These are phyloP conservation scores for Tricholoma furcatifolium DNA, from an alignment of 768 basidiomycete genomes.

Conservation along the genomic window DNA sequence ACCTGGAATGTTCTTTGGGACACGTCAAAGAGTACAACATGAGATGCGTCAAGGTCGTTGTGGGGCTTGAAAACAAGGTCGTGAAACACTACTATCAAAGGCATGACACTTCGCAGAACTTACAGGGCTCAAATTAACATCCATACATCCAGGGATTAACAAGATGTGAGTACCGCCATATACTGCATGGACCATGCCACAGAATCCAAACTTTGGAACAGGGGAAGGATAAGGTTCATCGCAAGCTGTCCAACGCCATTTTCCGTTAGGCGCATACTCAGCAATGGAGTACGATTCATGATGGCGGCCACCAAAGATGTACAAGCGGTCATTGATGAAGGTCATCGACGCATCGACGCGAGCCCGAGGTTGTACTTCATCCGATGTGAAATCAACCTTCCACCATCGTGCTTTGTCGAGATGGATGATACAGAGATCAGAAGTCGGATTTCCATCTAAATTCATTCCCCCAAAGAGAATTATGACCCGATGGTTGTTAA, in stretches of 20 bases:
- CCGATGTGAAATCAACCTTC: not conserved
- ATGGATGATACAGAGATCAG: not conserved
- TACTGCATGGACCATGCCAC: not conserved
- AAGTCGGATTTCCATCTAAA: not conserved
- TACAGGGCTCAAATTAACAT: not conserved
- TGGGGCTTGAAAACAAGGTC: not conserved
- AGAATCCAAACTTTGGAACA: slow-evolving; percentile 2
- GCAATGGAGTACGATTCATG: slow-evolving; percentile 11
- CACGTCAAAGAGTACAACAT: not conserved
- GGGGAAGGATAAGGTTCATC: slow-evolving; percentile 13
- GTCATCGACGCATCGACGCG: not conserved
- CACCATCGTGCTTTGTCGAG: slow-evolving; percentile 4
- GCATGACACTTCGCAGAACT: not conserved
- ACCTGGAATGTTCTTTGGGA: not conserved
- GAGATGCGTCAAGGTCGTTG: not conserved
- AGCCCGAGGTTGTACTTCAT: not conserved
- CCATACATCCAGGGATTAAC: not conserved
- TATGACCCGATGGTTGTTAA: not conserved
- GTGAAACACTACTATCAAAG: not conserved
- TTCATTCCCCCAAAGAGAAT: slow-evolving; percentile 1
- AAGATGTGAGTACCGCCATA: slow-evolving; percentile 1
- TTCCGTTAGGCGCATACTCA: not conserved
- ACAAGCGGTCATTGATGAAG: slow-evolving; percentile 6
- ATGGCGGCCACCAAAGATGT: slow-evolving; percentile 11
- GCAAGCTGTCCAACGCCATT: slow-evolving; percentile 10